Evolutionary conservation across 1,284 basidiomycete species (phyloP), one percentile per base, ranked within the genome.

Genomic region (Trametes pubescens): DNA sequence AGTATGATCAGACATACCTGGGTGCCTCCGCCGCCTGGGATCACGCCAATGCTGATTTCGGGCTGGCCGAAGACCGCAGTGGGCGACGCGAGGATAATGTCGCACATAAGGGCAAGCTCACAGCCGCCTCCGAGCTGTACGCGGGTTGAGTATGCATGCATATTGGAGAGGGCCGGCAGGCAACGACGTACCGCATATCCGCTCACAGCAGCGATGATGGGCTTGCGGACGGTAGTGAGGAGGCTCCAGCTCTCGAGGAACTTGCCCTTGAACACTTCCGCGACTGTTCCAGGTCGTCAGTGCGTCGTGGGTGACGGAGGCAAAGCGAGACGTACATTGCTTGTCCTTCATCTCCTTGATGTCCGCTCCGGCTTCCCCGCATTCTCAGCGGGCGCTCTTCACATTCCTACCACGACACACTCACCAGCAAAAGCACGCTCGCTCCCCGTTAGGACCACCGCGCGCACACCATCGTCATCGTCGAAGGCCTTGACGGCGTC

Each of bases 311-410:
- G 34, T 14, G 26, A 18, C 5, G 10, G 14, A 4, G 0, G 4
- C 32, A 43, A 7, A 35, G n/a, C 14, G 26, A 43, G 13, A 80
- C 87, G 74, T 73, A 95, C 94, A 98, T 65, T 88, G 82, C 80
- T 95, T 96, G 78, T 92, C 91, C 73, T 92, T 92, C 91, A 96
- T 96, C 77, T 97, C 94, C 80, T 95, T 95, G 75, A 96, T 96
- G 76, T 95, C 93, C 49, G 93, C 94, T 14, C 92, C 93, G 65
- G 93, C 95, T 88, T 71, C 52, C 51, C 55, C 54, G 44, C 63
- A 56, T 38, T 44, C 38, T 62, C 46, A 59, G 51, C 34, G 7
- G 18, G 14, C 16, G 46, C n/a, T 29, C 22, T 34, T 43, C 7
- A 1, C 2, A 18, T 5, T 18, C 35, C 13, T 29, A 16, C 6